Base-by-base conservation (phyloP, 2,329 filamentous ascomycete species). In the Fusarium burgessii region DNA sequence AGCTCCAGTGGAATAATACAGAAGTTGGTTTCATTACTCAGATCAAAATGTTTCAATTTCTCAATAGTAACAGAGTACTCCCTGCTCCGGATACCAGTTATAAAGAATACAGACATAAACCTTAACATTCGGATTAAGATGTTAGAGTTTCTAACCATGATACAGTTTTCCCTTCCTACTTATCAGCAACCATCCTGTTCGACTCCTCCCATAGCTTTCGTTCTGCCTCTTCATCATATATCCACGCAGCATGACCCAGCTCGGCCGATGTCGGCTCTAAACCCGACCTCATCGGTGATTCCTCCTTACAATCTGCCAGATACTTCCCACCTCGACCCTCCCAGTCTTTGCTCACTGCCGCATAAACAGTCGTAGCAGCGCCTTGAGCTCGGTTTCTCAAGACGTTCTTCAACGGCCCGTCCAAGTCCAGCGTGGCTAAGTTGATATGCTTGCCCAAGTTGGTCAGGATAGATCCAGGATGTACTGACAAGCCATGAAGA, bases 401-500 rank as follows among this genome's bases (percentile, higher is more conserved):
- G 9, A 9, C 18, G n/a, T 12, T 14, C 17, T 11, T 27, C 6
- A 52, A 40, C 3, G 23, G 49, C 1, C n/a, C 29, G 12, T 14
- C 14, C 1, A 23, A 5, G 10, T 64, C 29, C 8, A 64, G 1
- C 3, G 38, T 14, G 7, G 1, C 17, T 0, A 50, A 9, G 17
- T 59, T 52, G 4, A 64, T 15, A 8, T 69, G 14, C 3, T 55
- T 41, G 1, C 42, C 14, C 14, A 68, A 15, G 13, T 69, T 69
- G 8, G 66, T 69, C 1, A 43, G 6, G 3, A 69, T 42, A 1
- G 15, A 20, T 0, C 74, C 73, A 0, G 74, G 74, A 29, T 75
- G 70, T 2, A 74, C 45, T 13, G 67, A 60, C 2, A 68, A 59
- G 0, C 62, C 62, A 12, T 74, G 74, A 0, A 76, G 12, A 0